Evolutionary conservation across 306 rosid species (phyloP).

Genomic region (Myrica gale): DNA sequence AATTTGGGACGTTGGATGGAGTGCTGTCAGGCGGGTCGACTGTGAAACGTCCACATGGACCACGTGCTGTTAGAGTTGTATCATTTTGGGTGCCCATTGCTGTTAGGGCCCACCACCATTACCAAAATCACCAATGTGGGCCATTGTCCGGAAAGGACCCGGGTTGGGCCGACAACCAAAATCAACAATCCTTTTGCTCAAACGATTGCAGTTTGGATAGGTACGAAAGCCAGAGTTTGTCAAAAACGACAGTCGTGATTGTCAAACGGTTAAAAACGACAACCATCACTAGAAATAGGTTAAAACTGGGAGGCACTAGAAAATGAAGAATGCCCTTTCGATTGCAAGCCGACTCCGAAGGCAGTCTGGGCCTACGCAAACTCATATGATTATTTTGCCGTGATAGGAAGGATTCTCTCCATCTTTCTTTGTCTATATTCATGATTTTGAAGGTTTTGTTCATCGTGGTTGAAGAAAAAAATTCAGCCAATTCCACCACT

Average conservation of each 20-base stretch:
- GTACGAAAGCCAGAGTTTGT: too few relatives aligned
- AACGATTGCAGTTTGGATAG: too few relatives aligned
- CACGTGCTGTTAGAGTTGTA: conserved; percentile 22
- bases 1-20: conserved; percentile 44
- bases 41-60: conserved; percentile 16
- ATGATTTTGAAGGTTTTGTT: not conserved
- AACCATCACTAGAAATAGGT: not conserved
- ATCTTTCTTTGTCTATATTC: not conserved
- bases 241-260: not conserved
- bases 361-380: too few relatives aligned
- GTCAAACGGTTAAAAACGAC: not conserved
- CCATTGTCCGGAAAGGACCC: not conserved
- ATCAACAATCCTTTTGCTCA: too few relatives aligned
- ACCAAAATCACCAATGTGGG: not conserved
- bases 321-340: too few relatives aligned
- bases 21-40: conserved; percentile 15
- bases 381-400: not conserved
- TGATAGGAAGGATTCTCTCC: not conserved
- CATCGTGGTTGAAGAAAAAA: not conserved
- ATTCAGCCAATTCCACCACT: not conserved
- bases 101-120: conserved; percentile 15
- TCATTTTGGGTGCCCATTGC: not conserved
- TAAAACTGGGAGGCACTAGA: not conserved
- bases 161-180: not conserved
- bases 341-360: too few relatives aligned